phyloP scores from a whole-genome alignment of 352 stramenopile species.

The Globisporangium barbulae region DNA sequence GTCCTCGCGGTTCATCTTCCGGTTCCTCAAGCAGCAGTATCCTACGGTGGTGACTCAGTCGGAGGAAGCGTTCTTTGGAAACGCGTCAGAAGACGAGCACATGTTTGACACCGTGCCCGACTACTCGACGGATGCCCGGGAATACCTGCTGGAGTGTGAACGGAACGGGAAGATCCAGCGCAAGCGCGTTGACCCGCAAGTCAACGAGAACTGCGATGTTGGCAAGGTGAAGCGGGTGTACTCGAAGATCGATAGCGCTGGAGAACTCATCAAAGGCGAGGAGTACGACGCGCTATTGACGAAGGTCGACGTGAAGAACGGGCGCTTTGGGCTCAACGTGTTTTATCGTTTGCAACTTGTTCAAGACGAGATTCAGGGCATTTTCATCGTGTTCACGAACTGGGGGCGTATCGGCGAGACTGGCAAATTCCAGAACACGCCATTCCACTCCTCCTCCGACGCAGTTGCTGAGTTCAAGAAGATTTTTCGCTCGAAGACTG shows the following conservation, averaged over 20 bases:
- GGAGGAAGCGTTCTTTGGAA: slow-evolving; percentile 30
- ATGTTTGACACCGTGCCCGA: slow-evolving; percentile 30
- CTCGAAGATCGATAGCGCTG: slow-evolving; percentile 24
- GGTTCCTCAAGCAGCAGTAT: slow-evolving; percentile 38
- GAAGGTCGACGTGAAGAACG: slow-evolving; percentile 76
- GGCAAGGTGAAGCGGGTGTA: slow-evolving; percentile 47
- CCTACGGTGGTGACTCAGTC: slow-evolving; percentile 23
- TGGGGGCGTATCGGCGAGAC: slow-evolving; percentile 72
- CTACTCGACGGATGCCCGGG: slow-evolving; percentile 44
- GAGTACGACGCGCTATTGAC: slow-evolving; percentile 58
- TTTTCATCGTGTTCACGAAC: slow-evolving; percentile 80
- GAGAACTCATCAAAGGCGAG: slow-evolving; percentile 28
- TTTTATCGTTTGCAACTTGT: slow-evolving; percentile 79
- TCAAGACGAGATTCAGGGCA: slow-evolving; percentile 57
- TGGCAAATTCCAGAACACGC: slow-evolving; percentile 79
- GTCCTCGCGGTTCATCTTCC: slow-evolving; percentile 51
- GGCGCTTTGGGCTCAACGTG: slow-evolving; percentile 68
- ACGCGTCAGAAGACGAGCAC: slow-evolving; percentile 19
- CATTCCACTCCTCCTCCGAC: slow-evolving; percentile 48
- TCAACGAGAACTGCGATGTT: slow-evolving; percentile 59
- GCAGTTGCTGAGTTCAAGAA: slow-evolving; percentile 77
- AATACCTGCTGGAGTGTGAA: slow-evolving; percentile 54
- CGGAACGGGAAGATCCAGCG: slow-evolving; percentile 52
- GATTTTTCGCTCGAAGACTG: slow-evolving; percentile 76
- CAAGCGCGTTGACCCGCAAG: slow-evolving; percentile 34